These are phyloP conservation scores for Persicaria tinctoria DNA, from an alignment of 148 eudicot species.

Conservation along the genomic window DNA sequence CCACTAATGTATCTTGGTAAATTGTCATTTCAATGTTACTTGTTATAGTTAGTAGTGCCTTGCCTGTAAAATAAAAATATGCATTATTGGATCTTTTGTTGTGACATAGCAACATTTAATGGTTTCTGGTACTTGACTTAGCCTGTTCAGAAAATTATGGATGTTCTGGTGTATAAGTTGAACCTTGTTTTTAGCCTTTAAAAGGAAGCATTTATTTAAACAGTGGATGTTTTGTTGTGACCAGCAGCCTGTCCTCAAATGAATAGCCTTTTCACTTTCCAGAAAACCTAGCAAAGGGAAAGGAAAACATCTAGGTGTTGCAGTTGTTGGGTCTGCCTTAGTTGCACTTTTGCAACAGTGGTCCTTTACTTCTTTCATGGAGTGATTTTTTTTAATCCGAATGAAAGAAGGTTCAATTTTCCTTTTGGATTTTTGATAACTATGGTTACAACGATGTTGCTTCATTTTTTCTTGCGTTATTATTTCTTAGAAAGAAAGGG, in stretches of 20 bases:
- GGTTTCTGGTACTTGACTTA: not conserved
- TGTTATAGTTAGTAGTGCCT: not conserved
- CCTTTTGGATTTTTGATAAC: not conserved
- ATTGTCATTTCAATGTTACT: not conserved
- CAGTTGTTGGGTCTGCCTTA: not conserved
- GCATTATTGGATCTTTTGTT: not conserved
- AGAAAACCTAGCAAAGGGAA: not conserved
- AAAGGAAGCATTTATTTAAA: not conserved
- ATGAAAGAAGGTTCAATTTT: not conserved
- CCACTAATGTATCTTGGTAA: not conserved
- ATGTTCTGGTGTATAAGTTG: not conserved
- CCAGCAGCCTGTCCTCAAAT: too few species aligned
- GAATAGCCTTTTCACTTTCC: not conserved
- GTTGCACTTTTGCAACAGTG: not conserved
- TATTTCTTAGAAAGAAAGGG: not conserved
- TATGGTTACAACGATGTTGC: not conserved
- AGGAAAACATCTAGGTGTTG: not conserved
- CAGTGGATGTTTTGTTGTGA: not conserved
- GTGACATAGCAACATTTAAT: not conserved
- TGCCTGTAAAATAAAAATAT: not conserved
- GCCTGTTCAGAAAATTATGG: not conserved
- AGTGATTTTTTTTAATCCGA: not conserved
- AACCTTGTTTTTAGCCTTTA: not conserved
- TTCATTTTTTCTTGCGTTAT: conserved; percentile 6
- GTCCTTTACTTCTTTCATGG: not conserved